Evolutionary conservation across 768 basidiomycete species (phyloP).

Genomic region (Suillus sp.): DNA sequence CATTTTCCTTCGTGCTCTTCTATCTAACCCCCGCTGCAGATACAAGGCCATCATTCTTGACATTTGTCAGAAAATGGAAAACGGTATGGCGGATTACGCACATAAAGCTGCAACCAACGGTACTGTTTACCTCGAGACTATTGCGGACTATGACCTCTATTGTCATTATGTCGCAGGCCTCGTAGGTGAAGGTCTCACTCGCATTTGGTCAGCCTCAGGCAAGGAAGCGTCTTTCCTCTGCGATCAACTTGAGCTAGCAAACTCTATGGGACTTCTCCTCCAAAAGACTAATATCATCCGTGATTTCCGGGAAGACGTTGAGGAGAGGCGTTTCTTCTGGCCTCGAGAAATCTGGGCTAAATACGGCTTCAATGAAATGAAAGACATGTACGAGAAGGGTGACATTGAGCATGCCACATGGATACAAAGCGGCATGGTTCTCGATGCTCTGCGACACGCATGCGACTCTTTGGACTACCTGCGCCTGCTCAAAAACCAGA

Average conservation of each 20-base stretch:
- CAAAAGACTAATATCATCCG: conserved; percentile 99
- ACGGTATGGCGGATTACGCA: conserved; percentile 95
- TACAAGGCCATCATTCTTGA: conserved; percentile 82
- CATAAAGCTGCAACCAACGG: conserved; percentile 77
- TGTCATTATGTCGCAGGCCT: conserved; percentile 99
- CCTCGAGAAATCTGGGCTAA: conserved; percentile 88
- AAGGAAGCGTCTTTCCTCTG: conserved; percentile 79
- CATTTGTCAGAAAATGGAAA: conserved; percentile 85
- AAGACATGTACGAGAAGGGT: conserved; percentile 62
- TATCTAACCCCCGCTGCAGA: conserved; percentile 35
- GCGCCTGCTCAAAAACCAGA: conserved; percentile 82
- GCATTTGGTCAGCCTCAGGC: conserved; percentile 82
- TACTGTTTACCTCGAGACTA: conserved; percentile 67
- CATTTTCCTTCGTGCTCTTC: background rate
- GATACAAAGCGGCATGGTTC: conserved; percentile 85
- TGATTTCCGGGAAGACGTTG: conserved; percentile 90
- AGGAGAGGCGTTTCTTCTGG: conserved; percentile 90
- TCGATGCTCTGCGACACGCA: conserved; percentile 85
- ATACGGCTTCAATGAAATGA: conserved; percentile 73
- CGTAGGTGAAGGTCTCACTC: conserved; percentile 92
- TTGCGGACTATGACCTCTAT: conserved; percentile 93
- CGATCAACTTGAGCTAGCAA: conserved; percentile 82
- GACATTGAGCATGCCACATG: conserved; percentile 69
- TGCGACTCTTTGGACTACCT: conserved; percentile 91
- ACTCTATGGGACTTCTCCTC: conserved; percentile 92